Evolutionary conservation across 2,329 filamentous ascomycete genomes (phyloP).

Genomic region (Ophiostoma quercus): DNA sequence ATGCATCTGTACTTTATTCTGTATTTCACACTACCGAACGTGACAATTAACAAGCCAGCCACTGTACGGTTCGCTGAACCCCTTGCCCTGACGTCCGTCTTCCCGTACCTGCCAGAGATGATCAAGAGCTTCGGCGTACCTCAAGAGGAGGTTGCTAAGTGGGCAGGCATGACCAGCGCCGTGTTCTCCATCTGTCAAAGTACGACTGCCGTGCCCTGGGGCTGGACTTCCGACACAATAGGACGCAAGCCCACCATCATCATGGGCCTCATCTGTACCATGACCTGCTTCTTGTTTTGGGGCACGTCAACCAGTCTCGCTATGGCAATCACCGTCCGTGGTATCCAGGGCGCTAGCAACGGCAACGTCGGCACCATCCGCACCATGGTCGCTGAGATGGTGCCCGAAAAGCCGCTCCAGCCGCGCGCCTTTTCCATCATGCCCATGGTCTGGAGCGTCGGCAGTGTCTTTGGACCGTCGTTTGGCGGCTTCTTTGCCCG

Average conservation of each 20-base stretch:
- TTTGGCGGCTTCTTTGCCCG: constrained; percentile 84
- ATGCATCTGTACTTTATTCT: background rate
- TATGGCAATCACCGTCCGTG: constrained; percentile 74
- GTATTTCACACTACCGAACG: background rate
- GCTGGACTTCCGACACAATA: constrained; percentile 67
- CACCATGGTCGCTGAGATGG: constrained; percentile 89
- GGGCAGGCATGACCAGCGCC: constrained; percentile 70
- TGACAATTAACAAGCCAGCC: constrained; percentile 43
- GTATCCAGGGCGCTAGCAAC: constrained; percentile 75
- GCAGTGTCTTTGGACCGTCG: constrained; percentile 79
- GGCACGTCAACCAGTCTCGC: constrained; percentile 73
- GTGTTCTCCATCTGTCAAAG: constrained; percentile 69
- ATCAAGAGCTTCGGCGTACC: constrained; percentile 70
- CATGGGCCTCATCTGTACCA: constrained; percentile 66
- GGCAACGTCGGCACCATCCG: constrained; percentile 92
- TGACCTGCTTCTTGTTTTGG: constrained; percentile 75
- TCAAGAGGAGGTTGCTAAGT: constrained; percentile 68
- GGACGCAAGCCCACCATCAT: constrained; percentile 82
- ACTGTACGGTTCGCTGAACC: constrained; percentile 76
- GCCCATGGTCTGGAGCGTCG: constrained; percentile 84
- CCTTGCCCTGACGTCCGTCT: constrained; percentile 64
- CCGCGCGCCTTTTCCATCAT: constrained; percentile 87
- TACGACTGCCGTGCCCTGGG: constrained; percentile 67
- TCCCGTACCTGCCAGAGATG: constrained; percentile 73
- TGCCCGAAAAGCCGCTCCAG: constrained; percentile 79